Conservation (phyloP, 1,284 basidiomycete genomes). For the Coniophora puteana region DNA sequence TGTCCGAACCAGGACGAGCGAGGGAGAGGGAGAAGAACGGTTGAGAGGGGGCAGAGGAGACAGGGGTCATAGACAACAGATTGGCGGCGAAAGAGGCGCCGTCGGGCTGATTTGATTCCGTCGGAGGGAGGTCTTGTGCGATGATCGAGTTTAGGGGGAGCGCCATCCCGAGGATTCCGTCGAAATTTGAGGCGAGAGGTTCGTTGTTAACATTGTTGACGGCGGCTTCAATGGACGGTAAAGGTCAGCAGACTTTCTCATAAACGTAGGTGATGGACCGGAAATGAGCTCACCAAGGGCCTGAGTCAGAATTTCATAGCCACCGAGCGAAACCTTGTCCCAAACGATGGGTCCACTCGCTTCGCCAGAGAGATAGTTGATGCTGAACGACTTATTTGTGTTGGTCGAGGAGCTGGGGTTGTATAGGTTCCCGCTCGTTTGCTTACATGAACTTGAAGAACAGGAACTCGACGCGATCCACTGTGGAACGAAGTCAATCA, state of each 20-base stretch:
- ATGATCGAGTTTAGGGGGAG: slow-evolving; percentile 66
- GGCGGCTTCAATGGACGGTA: slow-evolving; percentile 41
- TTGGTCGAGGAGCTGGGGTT: slow-evolving; percentile 43
- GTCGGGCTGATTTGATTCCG: slow-evolving; percentile 45
- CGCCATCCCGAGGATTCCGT: slow-evolving; percentile 70
- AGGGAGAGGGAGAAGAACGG: slow-evolving; percentile 69
- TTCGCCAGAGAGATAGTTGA: slow-evolving; percentile 55
- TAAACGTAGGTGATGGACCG: slow-evolving; percentile 1
- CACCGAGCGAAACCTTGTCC: slow-evolving; percentile 57
- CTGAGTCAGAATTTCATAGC: slow-evolving; percentile 55
- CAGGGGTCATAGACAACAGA: slow-evolving; percentile 59
- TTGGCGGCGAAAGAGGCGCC: slow-evolving; percentile 64
- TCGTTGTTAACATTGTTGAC: slow-evolving; percentile 49
- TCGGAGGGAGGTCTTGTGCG: slow-evolving; percentile 41
- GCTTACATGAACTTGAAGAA: slow-evolving; percentile 42
- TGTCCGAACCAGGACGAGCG: slow-evolving; percentile 55
- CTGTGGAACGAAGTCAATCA: slow-evolving; percentile 28
- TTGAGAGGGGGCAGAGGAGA: slow-evolving; percentile 42
- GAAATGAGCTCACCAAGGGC: slow-evolving; percentile 49
- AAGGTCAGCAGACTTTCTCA: not conserved
- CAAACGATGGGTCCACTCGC: slow-evolving; percentile 62
- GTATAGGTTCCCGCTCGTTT: slow-evolving; percentile 42
- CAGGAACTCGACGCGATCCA: slow-evolving; percentile 65
- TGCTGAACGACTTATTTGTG: slow-evolving; percentile 40
- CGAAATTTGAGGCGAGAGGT: slow-evolving; percentile 48